Conservation (phyloP, 2,329 filamentous ascomycete genomes). For the Phaeosphaeriaceae sp. region DNA sequence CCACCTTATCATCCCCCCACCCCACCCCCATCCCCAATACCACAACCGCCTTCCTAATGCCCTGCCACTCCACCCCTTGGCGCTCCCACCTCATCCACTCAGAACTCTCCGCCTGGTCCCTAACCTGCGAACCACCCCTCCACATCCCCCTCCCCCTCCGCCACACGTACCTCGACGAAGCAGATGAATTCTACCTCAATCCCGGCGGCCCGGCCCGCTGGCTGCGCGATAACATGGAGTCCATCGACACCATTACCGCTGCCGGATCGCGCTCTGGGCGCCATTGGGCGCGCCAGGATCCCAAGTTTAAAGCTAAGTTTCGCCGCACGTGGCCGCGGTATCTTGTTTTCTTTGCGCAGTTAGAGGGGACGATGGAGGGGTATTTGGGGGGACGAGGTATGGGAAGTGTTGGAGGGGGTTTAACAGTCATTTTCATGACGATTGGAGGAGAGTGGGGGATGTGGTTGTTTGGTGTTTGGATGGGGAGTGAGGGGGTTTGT, state of each 20-base stretch:
- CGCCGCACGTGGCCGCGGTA: conserved; percentile 52
- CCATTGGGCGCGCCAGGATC: conserved; percentile 32
- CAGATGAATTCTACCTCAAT: conserved; percentile 83
- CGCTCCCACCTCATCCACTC: conserved; percentile 83
- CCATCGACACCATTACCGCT: conserved; percentile 27
- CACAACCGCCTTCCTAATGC: conserved; percentile 82
- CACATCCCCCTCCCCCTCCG: conserved; percentile 68
- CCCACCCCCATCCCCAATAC: conserved; percentile 37
- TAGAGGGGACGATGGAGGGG: conserved; percentile 58
- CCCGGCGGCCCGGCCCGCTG: conserved; percentile 53
- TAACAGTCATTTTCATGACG: conserved; percentile 69
- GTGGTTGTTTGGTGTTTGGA: conserved; percentile 64
- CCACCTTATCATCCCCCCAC: conserved; percentile 33
- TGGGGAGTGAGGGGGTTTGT: conserved; percentile 5
- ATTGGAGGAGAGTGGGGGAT: conserved; percentile 66
- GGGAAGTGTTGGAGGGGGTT: conserved; percentile 65
- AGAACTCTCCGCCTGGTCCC: conserved; percentile 76
- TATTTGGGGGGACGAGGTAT: conserved; percentile 58
- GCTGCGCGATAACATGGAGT: conserved; percentile 52
- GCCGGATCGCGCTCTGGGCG: conserved; percentile 26
- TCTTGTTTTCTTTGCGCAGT: conserved; percentile 62
- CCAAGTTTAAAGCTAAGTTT: conserved; percentile 23
- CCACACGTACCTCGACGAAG: conserved; percentile 79
- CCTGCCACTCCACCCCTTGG: conserved; percentile 96
- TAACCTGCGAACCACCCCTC: conserved; percentile 90